phyloP scores from a whole-genome alignment of 805 yeast genomes.

The Priceomyces castillae region DNA sequence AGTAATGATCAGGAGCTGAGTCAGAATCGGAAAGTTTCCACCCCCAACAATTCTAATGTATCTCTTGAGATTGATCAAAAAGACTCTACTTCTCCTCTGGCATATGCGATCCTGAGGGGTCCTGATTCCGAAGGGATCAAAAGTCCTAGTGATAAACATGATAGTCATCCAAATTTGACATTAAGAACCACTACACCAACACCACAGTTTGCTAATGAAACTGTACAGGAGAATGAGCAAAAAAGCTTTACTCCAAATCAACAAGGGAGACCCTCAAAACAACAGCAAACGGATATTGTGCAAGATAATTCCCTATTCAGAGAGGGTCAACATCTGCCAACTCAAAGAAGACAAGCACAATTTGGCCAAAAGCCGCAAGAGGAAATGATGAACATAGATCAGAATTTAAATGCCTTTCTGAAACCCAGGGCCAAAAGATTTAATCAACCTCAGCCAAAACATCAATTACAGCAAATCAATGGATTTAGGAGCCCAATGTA shows the following conservation, averaged over 20 bases:
- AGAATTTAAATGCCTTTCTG: background rate
- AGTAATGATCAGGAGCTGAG: background rate
- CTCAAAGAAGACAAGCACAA: background rate
- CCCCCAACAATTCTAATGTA: background rate
- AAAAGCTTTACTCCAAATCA: background rate
- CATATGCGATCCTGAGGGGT: background rate
- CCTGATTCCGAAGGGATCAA: background rate
- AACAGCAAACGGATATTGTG: background rate
- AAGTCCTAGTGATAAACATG: background rate
- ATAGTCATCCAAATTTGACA: background rate
- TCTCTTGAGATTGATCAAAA: background rate
- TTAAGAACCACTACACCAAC: background rate
- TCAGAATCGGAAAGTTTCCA: background rate
- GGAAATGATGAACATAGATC: background rate
- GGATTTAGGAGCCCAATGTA: constrained; percentile 85
- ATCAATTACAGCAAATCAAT: constrained; percentile 63
- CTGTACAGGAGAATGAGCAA: background rate
- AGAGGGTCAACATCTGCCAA: background rate
- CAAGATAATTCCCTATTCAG: background rate
- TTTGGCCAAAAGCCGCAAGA: background rate
- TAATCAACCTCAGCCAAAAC: constrained; percentile 16
- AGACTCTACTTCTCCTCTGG: background rate
- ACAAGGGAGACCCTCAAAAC: background rate
- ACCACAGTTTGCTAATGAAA: background rate
- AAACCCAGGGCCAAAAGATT: constrained; percentile 1